Conservation (phyloP, 2,329 filamentous ascomycete genomes). For the Clarireedia sp. region DNA sequence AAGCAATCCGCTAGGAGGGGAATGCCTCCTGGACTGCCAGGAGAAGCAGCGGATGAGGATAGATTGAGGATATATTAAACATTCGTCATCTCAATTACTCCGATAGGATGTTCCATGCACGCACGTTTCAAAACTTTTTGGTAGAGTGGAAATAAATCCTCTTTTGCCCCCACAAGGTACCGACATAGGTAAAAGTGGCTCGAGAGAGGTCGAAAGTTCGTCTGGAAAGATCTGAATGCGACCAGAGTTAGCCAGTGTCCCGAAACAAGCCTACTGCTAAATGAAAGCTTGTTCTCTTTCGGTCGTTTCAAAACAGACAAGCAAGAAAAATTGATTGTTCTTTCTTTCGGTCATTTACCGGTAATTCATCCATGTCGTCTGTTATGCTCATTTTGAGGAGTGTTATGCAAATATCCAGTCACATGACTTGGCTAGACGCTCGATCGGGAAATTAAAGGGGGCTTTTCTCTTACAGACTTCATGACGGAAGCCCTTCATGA, state of each 20-base stretch:
- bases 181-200: background rate
- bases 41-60: background rate
- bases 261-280: background rate
- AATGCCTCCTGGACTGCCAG: background rate
- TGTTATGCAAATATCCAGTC: no score
- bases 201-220: background rate
- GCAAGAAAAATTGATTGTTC: no score
- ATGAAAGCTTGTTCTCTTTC: background rate
- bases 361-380: no score
- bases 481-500: no score
- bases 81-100: background rate
- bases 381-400: no score
- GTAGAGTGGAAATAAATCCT: background rate
- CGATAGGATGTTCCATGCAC: background rate
- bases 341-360: no score
- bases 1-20: background rate
- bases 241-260: background rate
- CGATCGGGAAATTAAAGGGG: no score
- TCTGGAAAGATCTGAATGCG: background rate
- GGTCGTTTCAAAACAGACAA: background rate
- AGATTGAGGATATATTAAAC: background rate
- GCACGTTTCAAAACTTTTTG: background rate
- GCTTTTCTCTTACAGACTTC: no score
- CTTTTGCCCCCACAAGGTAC: background rate
- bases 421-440: no score